Evolutionary conservation across 108 stramenopile genomes (phyloP), one percentile per base, ranked within the genome.

Genomic region (Cyclotella choctawhatcheeana): DNA sequence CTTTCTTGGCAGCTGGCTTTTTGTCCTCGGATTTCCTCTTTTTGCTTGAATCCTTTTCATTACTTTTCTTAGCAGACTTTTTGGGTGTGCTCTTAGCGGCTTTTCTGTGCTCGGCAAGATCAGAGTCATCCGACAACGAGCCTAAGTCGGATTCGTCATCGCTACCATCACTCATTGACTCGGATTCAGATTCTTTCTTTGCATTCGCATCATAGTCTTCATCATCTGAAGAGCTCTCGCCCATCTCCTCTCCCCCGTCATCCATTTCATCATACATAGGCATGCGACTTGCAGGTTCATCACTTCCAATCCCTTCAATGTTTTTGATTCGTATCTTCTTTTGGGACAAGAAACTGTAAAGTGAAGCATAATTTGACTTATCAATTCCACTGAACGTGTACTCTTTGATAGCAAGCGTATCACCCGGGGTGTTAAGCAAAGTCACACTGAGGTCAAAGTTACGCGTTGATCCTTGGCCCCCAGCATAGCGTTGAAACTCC

Each of bases 401-500:
- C 73, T 92, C 92, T 76, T 90, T 88, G 30, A 81, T 50, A 24
- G 85, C 84, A 52, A 64, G 67, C 43, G 74, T 52, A 53, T 79
- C 82, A 27, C 85, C 84, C 29, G 84, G 82, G 3, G 85, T 79
- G 34, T 60, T 71, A 67, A 86, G 88, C 69, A 97, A 69, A 3
- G 74, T 85, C 37, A 98, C 89, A 34, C 83, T 71, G 47, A 98
- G 74, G 73, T 98, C 97, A 76, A 97, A 99, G 82, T 97, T 96
- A 0, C 93, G 79, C n/a, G 96, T 95, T 12, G 90, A 86, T 27
- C 93, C 91, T 47, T 93, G 89, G 6, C 95, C 95, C 6, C 94
- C 94, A 7, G 91, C 95, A 37, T 95, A 97, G 17, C 98, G 91
- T 72, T 98, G 93, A 73, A 99, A 99, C 64, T 98, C 97, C 16